Evolutionary conservation across 2,329 filamentous ascomycete genomes (phyloP), one percentile per base, ranked within the genome.

Genomic region (Penicillium digitatum): DNA sequence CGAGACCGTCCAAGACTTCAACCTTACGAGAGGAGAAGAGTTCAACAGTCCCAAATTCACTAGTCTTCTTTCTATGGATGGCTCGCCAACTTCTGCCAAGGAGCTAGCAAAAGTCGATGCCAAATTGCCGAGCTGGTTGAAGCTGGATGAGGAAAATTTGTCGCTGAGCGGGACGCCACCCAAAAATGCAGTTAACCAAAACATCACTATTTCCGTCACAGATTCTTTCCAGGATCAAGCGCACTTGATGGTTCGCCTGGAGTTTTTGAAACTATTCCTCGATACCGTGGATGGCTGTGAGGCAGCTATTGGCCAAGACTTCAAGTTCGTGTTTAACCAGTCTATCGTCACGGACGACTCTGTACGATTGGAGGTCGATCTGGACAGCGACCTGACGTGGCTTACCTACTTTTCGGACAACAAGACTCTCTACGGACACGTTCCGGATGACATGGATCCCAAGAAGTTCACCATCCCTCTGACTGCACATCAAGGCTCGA

Each of bases 111-210:
- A 78, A 0, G 77, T 84, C 6, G 76, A 78, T 1, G 78, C 81
- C 0, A 73, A 80, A 26, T 69, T 85, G 12, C 89, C 90, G 0
- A 66, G 75, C 3, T 95, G 91, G 91, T 70, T 95, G 26, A 74
- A 75, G 0, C 82, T 94, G 50, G 79, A 94, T 64, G 74, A 79
- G 2, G 63, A 74, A 9, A 85, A 84, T 0, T 81, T 90, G 67
- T 75, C 74, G 0, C 72, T 95, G 7, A 79, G 74, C 31, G 91
- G 90, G 2, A 87, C 75, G 1, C 84, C 87, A 3, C 83, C 85
- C 0, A 66, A 76, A n/a, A 75, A 78, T 48, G 81, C 83, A 3
- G 76, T 77, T 46, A 82, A 85, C 4, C 78, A 81, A 27, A 87
- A 87, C 61, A 79, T 93, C 37, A 82, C 79, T 0, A 74, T 91